Base-by-base conservation (phyloP, 2,329 filamentous ascomycete species). In the Trichoderma simmonsii region DNA sequence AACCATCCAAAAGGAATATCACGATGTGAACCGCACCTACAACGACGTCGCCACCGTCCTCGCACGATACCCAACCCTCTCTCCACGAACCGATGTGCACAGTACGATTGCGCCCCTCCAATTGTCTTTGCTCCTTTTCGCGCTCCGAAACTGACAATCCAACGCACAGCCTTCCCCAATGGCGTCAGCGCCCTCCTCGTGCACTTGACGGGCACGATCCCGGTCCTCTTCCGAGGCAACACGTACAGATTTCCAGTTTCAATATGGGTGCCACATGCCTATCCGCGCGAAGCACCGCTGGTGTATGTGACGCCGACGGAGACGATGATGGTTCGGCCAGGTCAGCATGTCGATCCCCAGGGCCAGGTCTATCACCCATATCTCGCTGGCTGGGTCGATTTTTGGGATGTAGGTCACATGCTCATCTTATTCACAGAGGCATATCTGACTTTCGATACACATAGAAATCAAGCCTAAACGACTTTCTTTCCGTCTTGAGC, bases 321-420 rank as follows among this genome's bases (percentile, higher is more conserved):
- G 75, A 92, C 90, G 74, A 98, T 99, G 94, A 83, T 92, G 75
- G 91, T 99, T 56, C 89, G 95, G 24, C 94, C 95, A 1, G 96
- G 96, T 0, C 96, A 99, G 79, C 94, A 99, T 84, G 94, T 99
- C 73, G 94, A 96, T 78, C 91, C 93, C 6, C 95, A 98, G 78
- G 96, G 96, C 30, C 91, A 93, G 80, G 89, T 98, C 74, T 99
- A 98, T 80, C 96, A 99, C 80, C 96, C 96, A 48, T 99, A 98
- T 80, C 85, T 99, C 61, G 93, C 94, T 36, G 91, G 94, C 74
- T 99, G 96, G 96, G 85, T 87, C 36, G 90, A 93, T 75, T 95
- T 93, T 77, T 96, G 93, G 92, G 93, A 97, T 89, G 93, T 97
- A 81, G 84, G 92, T 73, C 54, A n/a, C 18, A 60, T 26, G 18